phyloP scores from a whole-genome alignment of 164 flowering plant genomes.

The Vitis riparia region DNA sequence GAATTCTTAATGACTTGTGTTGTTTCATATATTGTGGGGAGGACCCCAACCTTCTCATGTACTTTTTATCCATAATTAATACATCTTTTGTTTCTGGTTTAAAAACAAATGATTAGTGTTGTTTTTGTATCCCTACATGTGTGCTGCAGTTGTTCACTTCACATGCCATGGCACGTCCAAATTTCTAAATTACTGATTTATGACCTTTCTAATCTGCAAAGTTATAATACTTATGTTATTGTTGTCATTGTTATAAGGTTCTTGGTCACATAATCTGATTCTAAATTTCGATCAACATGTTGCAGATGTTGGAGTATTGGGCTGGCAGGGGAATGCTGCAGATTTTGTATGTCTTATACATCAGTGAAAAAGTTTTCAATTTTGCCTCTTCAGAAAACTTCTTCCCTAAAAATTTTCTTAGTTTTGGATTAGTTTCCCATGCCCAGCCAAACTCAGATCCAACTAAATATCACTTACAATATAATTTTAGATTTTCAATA shows the following conservation, averaged over 20 bases:
- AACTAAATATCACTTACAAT: too few species aligned
- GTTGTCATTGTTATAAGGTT: background rate
- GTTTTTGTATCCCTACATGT: too few species aligned
- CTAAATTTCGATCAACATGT: conserved; percentile 11
- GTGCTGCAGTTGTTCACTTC: background rate
- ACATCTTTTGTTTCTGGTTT: too few species aligned
- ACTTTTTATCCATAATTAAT: too few species aligned
- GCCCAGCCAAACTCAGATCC: background rate
- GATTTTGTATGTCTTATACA: conserved; percentile 71
- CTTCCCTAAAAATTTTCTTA: background rate
- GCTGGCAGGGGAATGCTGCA: conserved; percentile 98
- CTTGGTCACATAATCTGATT: conserved; percentile 5
- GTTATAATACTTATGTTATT: background rate
- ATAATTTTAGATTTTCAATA: too few species aligned
- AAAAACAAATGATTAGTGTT: too few species aligned
- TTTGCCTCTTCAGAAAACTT: background rate
- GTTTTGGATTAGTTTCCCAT: background rate
- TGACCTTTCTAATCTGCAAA: background rate
- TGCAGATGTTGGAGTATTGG: conserved; percentile 93
- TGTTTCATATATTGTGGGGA: too few species aligned
- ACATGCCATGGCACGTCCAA: background rate
- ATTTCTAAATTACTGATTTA: background rate
- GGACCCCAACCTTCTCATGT: too few species aligned
- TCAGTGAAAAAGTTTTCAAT: background rate
- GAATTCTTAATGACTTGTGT: too few species aligned